These are phyloP conservation scores for Spinellus fusiger DNA, from an alignment of 192 early-diverging fungal genomes.

Conservation along the genomic window DNA sequence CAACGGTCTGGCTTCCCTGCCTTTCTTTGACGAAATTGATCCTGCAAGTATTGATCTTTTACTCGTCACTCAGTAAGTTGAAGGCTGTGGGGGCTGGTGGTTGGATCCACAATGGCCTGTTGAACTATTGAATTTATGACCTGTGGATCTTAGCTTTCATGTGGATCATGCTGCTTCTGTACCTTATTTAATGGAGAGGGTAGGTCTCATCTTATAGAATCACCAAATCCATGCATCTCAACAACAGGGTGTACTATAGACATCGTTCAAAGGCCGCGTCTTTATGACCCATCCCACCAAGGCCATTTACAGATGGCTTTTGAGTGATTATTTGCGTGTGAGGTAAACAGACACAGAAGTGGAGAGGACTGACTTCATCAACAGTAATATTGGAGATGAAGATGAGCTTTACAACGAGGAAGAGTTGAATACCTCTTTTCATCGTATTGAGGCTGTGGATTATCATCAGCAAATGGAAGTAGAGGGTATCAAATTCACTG, in stretches of 20 bases:
- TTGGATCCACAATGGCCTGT: too few relatives aligned
- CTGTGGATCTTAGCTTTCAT: conserved; percentile 96
- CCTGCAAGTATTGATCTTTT: conserved; percentile 83
- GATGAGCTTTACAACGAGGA: conserved; percentile 88
- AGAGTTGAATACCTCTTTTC: conserved; percentile 74
- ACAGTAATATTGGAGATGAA: conserved; percentile 64
- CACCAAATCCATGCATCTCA: too few relatives aligned
- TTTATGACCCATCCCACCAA: conserved; percentile 99
- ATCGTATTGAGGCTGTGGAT: conserved; percentile 91
- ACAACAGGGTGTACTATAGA: conserved; percentile 43
- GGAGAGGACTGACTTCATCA: conserved; percentile 25
- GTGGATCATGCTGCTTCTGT: conserved; percentile 95
- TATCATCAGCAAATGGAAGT: conserved; percentile 96
- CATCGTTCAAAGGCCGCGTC: conserved; percentile 89
- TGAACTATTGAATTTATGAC: too few relatives aligned
- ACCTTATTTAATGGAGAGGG: conserved; percentile 95
- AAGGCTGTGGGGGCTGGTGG: too few relatives aligned
- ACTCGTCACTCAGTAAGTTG: conserved; percentile 86
- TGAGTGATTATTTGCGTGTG: conserved; percentile 92
- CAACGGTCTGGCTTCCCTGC: conserved; percentile 83
- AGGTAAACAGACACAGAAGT: conserved; percentile 35
- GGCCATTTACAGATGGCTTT: conserved; percentile 95
- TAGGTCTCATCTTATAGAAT: conserved; percentile 17
- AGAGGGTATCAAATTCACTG: conserved; percentile 90
- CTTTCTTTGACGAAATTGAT: conserved; percentile 94